Percentiles rank a stretch among this genome's conserved stretches.
Evolutionary conservation across 1,284 basidiomycete species (phyloP).

Genomic region (Rhodofomes roseus): DNA sequence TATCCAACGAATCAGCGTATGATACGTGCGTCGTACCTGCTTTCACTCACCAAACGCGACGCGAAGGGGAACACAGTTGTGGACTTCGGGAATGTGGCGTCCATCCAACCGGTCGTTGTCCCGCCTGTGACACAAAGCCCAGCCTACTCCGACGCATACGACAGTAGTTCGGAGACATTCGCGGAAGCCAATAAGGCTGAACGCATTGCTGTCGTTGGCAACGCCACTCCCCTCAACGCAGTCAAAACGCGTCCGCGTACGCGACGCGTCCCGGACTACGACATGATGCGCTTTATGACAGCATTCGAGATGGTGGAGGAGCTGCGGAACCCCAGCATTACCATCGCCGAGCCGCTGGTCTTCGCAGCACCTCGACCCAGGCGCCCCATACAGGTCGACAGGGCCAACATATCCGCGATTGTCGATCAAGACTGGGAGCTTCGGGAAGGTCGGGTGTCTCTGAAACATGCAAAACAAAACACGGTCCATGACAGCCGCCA

Average conservation of each 20-base stretch:
- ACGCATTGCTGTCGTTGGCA: not conserved
- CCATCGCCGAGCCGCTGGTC: not conserved
- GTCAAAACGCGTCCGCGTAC: not conserved
- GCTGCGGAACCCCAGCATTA: not conserved
- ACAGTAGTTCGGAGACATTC: not conserved
- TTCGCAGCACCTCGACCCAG: not conserved
- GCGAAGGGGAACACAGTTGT: not conserved
- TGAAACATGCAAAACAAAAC: not conserved
- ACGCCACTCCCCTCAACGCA: not conserved
- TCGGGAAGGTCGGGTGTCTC: not conserved
- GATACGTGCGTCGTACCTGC: not conserved
- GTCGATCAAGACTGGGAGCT: not conserved
- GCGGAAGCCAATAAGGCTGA: not conserved
- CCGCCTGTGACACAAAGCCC: not conserved
- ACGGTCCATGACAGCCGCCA: not conserved
- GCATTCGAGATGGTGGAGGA: not conserved
- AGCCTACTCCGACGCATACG: not conserved
- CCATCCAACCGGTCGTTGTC: not conserved
- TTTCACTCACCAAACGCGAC: not conserved
- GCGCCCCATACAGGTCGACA: not conserved
- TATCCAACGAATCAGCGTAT: not conserved
- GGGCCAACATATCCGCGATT: not conserved
- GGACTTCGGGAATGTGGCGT: not conserved
- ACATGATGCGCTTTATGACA: not conserved
- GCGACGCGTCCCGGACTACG: not conserved